Evolutionary conservation across 176 grass and related monocot genomes (phyloP).

Genomic region (Secale cereale): DNA sequence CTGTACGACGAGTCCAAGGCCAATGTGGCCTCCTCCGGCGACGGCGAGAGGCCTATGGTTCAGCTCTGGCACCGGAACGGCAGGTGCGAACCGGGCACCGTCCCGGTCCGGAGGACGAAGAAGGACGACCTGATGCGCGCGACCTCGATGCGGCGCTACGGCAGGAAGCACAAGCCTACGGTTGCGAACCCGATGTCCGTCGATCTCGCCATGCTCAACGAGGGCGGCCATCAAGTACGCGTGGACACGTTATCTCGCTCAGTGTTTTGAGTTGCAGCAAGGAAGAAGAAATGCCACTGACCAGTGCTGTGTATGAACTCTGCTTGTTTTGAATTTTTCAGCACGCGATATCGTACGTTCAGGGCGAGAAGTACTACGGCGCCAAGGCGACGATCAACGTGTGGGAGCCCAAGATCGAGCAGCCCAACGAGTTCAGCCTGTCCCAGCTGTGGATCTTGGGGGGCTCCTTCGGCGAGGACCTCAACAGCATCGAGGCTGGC

Average conservation of each 20-base stretch:
- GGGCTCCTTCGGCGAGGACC: constrained; percentile 73
- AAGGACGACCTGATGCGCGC: constrained; percentile 60
- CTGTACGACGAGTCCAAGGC: constrained; percentile 51
- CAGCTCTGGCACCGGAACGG: constrained; percentile 80
- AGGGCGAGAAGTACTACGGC: constrained; percentile 89
- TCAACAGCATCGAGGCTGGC: constrained; percentile 94
- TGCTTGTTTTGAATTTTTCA: constrained; percentile 37
- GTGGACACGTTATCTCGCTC: not conserved
- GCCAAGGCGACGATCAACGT: constrained; percentile 94
- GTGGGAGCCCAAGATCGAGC: constrained; percentile 84
- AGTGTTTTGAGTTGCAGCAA: not conserved
- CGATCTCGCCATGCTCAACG: constrained; percentile 54
- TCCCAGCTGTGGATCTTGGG: constrained; percentile 92
- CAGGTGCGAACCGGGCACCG: constrained; percentile 49
- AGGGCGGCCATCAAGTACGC: constrained; percentile 67
- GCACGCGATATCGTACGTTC: constrained; percentile 78
- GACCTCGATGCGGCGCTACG: constrained; percentile 61
- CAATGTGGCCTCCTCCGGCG: constrained; percentile 18
- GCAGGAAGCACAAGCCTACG: constrained; percentile 47
- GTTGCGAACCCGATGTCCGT: constrained; percentile 47
- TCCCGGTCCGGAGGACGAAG: constrained; percentile 70
- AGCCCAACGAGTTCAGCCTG: constrained; percentile 81
- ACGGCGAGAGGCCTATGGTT: constrained; percentile 33
- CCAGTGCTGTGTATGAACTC: not conserved
- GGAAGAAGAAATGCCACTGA: not conserved